These are phyloP conservation scores for Hanseniaspora pseudoguilliermondii DNA, from an alignment of 805 yeast genomes.

Conservation along the genomic window DNA sequence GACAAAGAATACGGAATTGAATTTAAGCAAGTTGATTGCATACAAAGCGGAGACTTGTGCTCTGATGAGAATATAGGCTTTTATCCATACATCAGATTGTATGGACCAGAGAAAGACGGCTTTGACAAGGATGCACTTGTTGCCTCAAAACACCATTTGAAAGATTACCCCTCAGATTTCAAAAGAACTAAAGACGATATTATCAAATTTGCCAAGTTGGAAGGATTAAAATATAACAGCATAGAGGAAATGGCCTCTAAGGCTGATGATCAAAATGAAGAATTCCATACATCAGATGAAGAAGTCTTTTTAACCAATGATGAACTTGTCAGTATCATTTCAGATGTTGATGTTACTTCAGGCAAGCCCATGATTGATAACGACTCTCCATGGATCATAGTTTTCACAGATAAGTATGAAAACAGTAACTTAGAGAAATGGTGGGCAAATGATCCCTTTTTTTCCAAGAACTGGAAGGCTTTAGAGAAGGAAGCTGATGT, in stretches of 20 bases:
- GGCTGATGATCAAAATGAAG: not conserved
- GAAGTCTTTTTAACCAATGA: conserved; percentile 27
- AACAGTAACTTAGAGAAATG: not conserved
- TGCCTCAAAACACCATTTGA: not conserved
- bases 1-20: conserved; percentile 30
- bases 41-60: conserved; percentile 78
- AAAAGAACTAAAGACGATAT: conserved; percentile 39
- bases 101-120: conserved; percentile 39
- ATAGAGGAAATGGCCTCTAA: conserved; percentile 21
- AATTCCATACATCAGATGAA: not conserved
- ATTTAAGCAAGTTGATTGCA: conserved; percentile 74
- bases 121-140: conserved; percentile 25
- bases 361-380: conserved; percentile 3
- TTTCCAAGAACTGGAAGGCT: conserved; percentile 46
- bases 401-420: not conserved
- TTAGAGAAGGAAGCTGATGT: conserved; percentile 37
- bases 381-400: conserved; percentile 31
- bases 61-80: conserved; percentile 43
- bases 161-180: conserved; percentile 34
- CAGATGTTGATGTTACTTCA: conserved; percentile 31
- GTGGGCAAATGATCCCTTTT: conserved; percentile 14
- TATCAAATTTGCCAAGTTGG: conserved; percentile 41
- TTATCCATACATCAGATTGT: conserved; percentile 65
- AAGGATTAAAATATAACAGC: conserved; percentile 33
- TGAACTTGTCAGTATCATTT: conserved; percentile 36